phyloP scores from a whole-genome alignment of 2,329 filamentous ascomycete species.

The Coniochaeta sp. region DNA sequence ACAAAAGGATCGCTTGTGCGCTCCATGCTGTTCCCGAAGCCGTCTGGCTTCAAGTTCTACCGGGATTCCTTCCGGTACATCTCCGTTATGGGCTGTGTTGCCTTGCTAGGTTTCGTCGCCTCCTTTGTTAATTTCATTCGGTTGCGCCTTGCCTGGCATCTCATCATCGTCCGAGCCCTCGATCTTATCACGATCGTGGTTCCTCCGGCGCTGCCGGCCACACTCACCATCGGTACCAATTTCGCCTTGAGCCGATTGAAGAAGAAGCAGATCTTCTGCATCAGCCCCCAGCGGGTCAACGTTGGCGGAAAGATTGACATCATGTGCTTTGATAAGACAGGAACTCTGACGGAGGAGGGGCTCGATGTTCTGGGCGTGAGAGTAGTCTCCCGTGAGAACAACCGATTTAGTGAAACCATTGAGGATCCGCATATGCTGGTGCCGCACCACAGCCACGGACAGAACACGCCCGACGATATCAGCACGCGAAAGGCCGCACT shows the following conservation, averaged over 20 bases:
- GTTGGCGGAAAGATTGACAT: constrained; percentile 93
- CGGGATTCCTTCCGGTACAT: constrained; percentile 97
- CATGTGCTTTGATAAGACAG: constrained; percentile 97
- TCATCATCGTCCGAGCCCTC: constrained; percentile 85
- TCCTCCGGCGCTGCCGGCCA: constrained; percentile 88
- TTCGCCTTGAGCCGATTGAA: constrained; percentile 85
- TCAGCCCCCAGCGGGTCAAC: constrained; percentile 94
- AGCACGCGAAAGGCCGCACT: constrained; percentile 54
- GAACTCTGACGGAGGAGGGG: constrained; percentile 95
- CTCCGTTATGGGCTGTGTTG: constrained; percentile 87
- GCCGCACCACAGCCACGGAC: constrained; percentile 23
- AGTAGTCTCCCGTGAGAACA: constrained; percentile 57
- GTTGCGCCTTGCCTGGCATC: constrained; percentile 74
- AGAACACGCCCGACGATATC: constrained; percentile 20
- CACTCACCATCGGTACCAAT: constrained; percentile 91
- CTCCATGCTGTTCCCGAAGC: constrained; percentile 98
- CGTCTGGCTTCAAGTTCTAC: constrained; percentile 98
- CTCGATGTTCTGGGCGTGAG: constrained; percentile 87
- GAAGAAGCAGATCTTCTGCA: constrained; percentile 90
- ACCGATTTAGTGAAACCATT: constrained; percentile 69
- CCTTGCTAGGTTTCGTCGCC: constrained; percentile 77
- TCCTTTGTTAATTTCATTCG: constrained; percentile 92
- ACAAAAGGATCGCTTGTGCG: constrained; percentile 93
- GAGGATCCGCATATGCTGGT: constrained; percentile 55
- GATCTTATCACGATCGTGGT: constrained; percentile 98